Evolutionary conservation across 495 filamentous ascomycete species (phyloP).

Genomic region (Endocarpon pusillum): DNA sequence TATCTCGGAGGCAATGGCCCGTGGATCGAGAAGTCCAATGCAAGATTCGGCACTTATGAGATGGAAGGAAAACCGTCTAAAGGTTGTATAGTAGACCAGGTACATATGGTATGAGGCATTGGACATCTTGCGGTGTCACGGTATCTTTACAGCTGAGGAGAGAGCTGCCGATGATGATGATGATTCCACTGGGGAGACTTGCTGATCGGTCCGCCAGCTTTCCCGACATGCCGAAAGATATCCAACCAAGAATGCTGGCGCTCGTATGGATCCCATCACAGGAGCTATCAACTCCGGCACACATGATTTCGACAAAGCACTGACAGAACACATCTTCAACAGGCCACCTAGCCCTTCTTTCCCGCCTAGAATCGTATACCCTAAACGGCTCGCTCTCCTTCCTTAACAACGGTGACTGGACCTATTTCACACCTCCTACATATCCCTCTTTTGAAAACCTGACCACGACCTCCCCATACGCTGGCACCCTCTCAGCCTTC

Average conservation of each 20-base stretch:
- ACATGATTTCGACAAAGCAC: constrained; percentile 3
- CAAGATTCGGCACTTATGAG: constrained; percentile 17
- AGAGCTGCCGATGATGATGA: neutral
- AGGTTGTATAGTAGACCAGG: constrained; percentile 34
- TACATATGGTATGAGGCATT: constrained; percentile 38
- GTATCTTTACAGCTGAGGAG: no score
- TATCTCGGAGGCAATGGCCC: constrained; percentile 43
- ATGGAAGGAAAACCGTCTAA: constrained; percentile 28
- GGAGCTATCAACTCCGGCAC: no score
- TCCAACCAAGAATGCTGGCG: constrained; percentile 34
- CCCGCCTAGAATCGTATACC: constrained; percentile 24
- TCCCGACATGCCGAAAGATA: constrained; percentile 42
- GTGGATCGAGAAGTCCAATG: constrained; percentile 36
- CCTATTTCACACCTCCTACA: constrained; percentile 30
- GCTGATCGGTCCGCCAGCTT: constrained; percentile 23
- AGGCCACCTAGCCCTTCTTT: constrained; percentile 34
- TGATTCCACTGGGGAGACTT: constrained; percentile 1
- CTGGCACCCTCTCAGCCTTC: constrained; percentile 37
- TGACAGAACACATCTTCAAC: constrained; percentile 3
- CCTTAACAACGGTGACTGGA: constrained; percentile 37
- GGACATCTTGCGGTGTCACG: neutral
- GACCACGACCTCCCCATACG: constrained; percentile 39
- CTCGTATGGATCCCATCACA: constrained; percentile 29
- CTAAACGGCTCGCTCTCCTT: constrained; percentile 35
- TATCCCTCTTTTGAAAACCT: constrained; percentile 31